phyloP scores from a whole-genome alignment of 2,329 filamentous ascomycete genomes.

The Cordyceps javanica region DNA sequence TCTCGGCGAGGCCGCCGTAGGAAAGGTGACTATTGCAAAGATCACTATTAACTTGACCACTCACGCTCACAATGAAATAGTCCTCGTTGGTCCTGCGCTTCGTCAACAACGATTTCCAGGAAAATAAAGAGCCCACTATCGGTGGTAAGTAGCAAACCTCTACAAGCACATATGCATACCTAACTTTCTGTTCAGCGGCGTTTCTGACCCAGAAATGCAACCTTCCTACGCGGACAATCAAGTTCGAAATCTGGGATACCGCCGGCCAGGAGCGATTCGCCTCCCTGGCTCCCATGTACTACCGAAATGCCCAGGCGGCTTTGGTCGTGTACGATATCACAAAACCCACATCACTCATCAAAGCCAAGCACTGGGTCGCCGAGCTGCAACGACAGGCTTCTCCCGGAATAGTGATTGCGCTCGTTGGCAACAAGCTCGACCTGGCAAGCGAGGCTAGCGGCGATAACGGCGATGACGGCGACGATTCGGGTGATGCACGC shows the following conservation, averaged over 20 bases:
- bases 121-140: constrained; percentile 99
- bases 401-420: constrained; percentile 91
- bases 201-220: constrained; percentile 99
- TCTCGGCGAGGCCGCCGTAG: constrained; percentile 93
- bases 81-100: constrained; percentile 96
- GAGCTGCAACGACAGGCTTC: constrained; percentile 95
- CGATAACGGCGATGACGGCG: constrained; percentile 50
- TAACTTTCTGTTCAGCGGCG: constrained; percentile 55
- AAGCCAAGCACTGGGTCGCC: constrained; percentile 98
- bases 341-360: constrained; percentile 88
- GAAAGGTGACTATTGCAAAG: constrained; percentile 67
- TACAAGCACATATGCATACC: not conserved
- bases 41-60: not conserved
- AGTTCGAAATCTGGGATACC: constrained; percentile 97
- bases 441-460: constrained; percentile 59
- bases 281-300: constrained; percentile 97
- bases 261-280: constrained; percentile 97
- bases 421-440: constrained; percentile 96
- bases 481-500: constrained; percentile 66
- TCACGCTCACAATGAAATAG: constrained; percentile 39
- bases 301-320: constrained; percentile 95
- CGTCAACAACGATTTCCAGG: constrained; percentile 99
- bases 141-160: constrained; percentile 59
- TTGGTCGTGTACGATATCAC: constrained; percentile 98
- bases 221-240: constrained; percentile 85